Percentiles rank a stretch among this genome's conserved stretches.
Evolutionary conservation across 2,329 filamentous ascomycete species (phyloP).

Genomic region (Ophiocordyceps camponoti-leonardi): DNA sequence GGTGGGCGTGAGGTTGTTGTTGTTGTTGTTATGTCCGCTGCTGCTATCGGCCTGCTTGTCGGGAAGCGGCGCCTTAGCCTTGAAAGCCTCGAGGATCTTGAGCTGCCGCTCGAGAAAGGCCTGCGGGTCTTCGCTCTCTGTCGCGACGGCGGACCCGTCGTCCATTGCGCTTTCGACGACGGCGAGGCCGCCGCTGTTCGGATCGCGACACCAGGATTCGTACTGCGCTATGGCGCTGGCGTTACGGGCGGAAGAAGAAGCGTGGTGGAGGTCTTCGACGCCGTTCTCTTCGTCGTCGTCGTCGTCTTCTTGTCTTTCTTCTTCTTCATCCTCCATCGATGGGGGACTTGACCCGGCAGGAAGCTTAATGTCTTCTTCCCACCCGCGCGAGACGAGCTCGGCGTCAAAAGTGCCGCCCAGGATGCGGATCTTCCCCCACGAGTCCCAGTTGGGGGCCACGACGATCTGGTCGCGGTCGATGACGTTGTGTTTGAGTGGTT

Average conservation of each 20-base stretch:
- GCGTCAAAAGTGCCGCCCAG: constrained; percentile 84
- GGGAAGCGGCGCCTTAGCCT: constrained; percentile 29
- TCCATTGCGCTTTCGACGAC: constrained; percentile 22
- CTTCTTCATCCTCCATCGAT: constrained; percentile 8
- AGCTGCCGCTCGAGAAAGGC: constrained; percentile 61
- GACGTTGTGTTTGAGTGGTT: constrained; percentile 73
- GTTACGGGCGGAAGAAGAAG: background rate
- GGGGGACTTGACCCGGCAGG: constrained; percentile 14
- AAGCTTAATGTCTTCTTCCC: constrained; percentile 67
- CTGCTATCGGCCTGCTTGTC: constrained; percentile 21
- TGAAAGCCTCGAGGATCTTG: constrained; percentile 51
- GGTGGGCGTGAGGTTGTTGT: constrained; percentile 6
- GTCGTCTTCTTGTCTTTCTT: constrained; percentile 4
- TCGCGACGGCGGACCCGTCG: constrained; percentile 14
- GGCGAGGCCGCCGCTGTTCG: constrained; percentile 40
- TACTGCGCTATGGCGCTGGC: constrained; percentile 51
- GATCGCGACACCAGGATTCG: constrained; percentile 64
- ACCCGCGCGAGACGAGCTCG: constrained; percentile 67
- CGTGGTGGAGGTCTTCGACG: background rate
- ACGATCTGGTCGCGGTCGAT: constrained; percentile 90
- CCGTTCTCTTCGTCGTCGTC: constrained; percentile 3
- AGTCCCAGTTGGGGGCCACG: constrained; percentile 94
- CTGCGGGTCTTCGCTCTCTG: constrained; percentile 47
- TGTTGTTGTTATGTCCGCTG: too few relatives aligned
- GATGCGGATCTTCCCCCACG: constrained; percentile 91